These are phyloP conservation scores for Pichia thaimueangensis DNA, from an alignment of 805 yeast species.

Conservation along the genomic window DNA sequence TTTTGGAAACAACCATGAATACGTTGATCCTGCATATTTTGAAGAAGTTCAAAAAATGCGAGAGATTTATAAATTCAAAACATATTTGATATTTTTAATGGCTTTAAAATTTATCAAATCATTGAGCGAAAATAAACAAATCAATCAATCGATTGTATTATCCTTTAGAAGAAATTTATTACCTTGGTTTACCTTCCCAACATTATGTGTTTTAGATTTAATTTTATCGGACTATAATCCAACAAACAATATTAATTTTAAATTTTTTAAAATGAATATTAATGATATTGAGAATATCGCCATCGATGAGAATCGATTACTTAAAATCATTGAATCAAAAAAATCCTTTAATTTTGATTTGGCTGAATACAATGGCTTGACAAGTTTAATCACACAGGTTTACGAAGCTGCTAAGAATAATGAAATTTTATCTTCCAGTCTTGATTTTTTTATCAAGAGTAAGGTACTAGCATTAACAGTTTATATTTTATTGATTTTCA, in stretches of 20 bases:
- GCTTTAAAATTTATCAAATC: not conserved
- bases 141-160: not conserved
- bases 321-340: not conserved
- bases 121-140: not conserved
- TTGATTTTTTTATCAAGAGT: not conserved
- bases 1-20: not conserved
- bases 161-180: not conserved
- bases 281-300: not conserved
- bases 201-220: not conserved
- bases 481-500: not conserved
- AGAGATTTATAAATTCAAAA: not conserved
- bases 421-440: not conserved
- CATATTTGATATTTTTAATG: not conserved
- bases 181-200: not conserved
- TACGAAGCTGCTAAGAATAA: not conserved
- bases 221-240: not conserved
- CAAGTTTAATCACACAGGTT: not conserved
- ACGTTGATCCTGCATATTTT: not conserved
- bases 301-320: not conserved
- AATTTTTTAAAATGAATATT: not conserved
- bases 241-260: not conserved
- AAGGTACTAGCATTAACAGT: not conserved
- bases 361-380: not conserved
- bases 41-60: slow-evolving; percentile 10
- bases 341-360: not conserved